These are phyloP conservation scores for Sphagnum tenellum DNA, from an alignment of 225 moss, liverwort and hornwort species.

Conservation along the genomic window DNA sequence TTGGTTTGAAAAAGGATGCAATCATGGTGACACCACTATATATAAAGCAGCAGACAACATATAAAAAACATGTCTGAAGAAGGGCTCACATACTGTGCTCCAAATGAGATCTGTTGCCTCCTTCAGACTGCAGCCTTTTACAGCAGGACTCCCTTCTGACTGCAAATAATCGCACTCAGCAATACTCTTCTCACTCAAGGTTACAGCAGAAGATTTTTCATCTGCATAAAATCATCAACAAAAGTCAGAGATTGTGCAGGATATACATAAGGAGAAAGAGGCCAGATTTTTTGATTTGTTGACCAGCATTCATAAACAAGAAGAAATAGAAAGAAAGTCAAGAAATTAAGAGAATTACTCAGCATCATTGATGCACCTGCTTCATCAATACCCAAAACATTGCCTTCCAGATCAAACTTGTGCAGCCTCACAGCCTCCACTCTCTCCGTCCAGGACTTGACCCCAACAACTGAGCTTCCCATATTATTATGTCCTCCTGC, in stretches of 20 bases:
- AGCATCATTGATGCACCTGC: constrained; percentile 1
- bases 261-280: too few relatives aligned
- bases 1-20: neutral
- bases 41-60: too few relatives aligned
- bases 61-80: too few relatives aligned
- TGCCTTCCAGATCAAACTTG: constrained; percentile 74
- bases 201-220: too few relatives aligned
- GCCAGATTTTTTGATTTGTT: too few relatives aligned
- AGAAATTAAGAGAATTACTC: too few relatives aligned
- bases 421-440: constrained; percentile 76
- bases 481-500: neutral
- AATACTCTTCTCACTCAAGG: constrained; percentile 9
- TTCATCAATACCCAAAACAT: constrained; percentile 33
- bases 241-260: too few relatives aligned
- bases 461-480: constrained; percentile 19
- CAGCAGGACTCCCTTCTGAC: constrained; percentile 87
- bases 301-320: too few relatives aligned
- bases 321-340: too few relatives aligned
- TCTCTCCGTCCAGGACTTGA: constrained; percentile 68
- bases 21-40: too few relatives aligned
- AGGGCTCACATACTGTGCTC: constrained; percentile 65
- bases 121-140: constrained; percentile 71
- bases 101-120: constrained; percentile 76
- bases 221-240: too few relatives aligned
- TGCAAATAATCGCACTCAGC: constrained; percentile 86